Percentiles rank a stretch among this genome's conserved stretches.
Evolutionary conservation across 768 basidiomycete species (phyloP).

Genomic region (Fibroporia radiculosa): DNA sequence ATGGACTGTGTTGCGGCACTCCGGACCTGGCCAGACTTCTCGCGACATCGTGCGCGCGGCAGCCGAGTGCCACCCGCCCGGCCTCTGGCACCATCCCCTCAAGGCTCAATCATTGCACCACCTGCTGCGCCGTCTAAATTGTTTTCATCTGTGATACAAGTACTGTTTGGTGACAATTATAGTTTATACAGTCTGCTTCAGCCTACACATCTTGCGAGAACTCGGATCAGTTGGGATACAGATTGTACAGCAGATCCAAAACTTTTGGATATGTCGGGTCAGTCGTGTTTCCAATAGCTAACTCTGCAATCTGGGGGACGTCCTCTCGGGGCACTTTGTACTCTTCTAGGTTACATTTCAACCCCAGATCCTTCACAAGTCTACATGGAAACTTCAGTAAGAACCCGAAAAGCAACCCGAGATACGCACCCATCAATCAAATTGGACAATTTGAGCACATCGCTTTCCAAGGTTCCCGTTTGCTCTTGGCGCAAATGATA

Average conservation of each 20-base stretch:
- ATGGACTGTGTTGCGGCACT: too few relatives aligned
- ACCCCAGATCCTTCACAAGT: constrained; percentile 50
- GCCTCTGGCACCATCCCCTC: too few relatives aligned
- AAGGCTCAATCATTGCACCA: too few relatives aligned
- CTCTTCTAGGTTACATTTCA: constrained; percentile 48
- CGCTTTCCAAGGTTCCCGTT: constrained; percentile 61
- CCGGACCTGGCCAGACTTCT: too few relatives aligned
- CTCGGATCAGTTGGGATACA: constrained; percentile 26
- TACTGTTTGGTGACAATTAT: too few relatives aligned
- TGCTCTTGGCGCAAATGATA: constrained; percentile 52
- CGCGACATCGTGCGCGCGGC: too few relatives aligned
- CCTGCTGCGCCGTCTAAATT: too few relatives aligned
- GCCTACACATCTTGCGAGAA: too few relatives aligned
- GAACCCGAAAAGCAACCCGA: not conserved
- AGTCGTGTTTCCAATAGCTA: constrained; percentile 36
- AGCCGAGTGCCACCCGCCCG: too few relatives aligned
- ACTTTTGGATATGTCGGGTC: constrained; percentile 32
- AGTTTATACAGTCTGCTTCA: too few relatives aligned
- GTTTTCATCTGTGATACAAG: too few relatives aligned
- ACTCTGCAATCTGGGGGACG: constrained; percentile 43
- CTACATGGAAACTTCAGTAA: constrained; percentile 26
- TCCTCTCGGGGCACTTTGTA: constrained; percentile 60
- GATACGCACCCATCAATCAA: constrained; percentile 46
- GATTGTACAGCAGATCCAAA: constrained; percentile 39
- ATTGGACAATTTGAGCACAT: constrained; percentile 43